Conservation (phyloP, 1,139 yeast genomes). For the Candida sp. region DNA sequence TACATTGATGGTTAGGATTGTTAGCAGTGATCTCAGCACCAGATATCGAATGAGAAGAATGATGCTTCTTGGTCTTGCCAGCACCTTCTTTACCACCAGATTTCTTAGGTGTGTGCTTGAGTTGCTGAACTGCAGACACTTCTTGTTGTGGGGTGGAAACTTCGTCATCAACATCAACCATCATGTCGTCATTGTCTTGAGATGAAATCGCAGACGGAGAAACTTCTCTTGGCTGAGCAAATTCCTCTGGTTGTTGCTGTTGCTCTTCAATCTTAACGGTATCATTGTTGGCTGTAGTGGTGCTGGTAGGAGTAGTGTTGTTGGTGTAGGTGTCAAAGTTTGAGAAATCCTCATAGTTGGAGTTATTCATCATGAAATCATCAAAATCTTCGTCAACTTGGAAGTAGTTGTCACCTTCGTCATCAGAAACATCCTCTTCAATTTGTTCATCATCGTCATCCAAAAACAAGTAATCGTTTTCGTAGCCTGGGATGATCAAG, state of each 20-base stretch:
- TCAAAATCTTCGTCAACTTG: slow-evolving; percentile 45
- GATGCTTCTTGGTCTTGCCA: slow-evolving; percentile 2
- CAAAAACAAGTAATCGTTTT: slow-evolving; percentile 36
- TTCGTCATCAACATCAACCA: slow-evolving; percentile 3
- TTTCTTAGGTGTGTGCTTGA: neutral
- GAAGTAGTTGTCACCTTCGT: slow-evolving; percentile 42
- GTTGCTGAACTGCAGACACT: neutral
- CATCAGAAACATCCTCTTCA: slow-evolving; percentile 43
- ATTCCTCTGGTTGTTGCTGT: neutral
- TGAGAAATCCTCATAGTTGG: slow-evolving; percentile 8
- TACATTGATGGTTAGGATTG: slow-evolving; percentile 46
- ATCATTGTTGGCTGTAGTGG: neutral
- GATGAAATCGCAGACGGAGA: slow-evolving; percentile 7
- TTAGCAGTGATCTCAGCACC: slow-evolving; percentile 28
- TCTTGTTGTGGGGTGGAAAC: neutral
- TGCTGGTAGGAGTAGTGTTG: neutral
- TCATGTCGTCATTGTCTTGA: slow-evolving; percentile 5
- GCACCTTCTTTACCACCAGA: neutral
- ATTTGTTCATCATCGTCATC: slow-evolving; percentile 36
- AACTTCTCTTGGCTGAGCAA: slow-evolving; percentile 6
- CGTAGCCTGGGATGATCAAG: slow-evolving; percentile 34
- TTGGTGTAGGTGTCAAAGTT: slow-evolving; percentile 10
- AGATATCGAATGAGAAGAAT: slow-evolving; percentile 12
- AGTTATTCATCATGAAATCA: slow-evolving; percentile 28
- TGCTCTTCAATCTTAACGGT: neutral